phyloP scores from a whole-genome alignment of 495 filamentous ascomycete genomes.

The Talaromyces wortmannii region DNA sequence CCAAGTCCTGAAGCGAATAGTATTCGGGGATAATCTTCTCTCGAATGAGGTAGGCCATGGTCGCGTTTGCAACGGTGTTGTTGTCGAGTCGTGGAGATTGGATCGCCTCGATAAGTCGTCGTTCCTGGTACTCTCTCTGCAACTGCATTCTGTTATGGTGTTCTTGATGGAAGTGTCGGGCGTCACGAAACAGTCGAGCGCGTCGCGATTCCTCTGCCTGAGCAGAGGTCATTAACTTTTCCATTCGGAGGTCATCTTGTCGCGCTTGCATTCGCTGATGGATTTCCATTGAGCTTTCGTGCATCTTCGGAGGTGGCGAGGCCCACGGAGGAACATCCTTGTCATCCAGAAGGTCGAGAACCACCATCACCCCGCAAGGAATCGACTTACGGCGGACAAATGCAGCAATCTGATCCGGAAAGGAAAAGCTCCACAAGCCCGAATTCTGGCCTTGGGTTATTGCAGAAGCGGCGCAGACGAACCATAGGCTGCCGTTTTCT shows the following conservation, averaged over 20 bases:
- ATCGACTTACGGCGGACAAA: slow-evolving; percentile 47
- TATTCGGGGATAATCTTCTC: slow-evolving; percentile 15
- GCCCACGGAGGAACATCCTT: slow-evolving; percentile 51
- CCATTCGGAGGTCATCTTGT: slow-evolving; percentile 34
- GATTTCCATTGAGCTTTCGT: slow-evolving; percentile 20
- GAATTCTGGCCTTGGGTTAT: slow-evolving; percentile 41
- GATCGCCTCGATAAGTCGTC: slow-evolving; percentile 44
- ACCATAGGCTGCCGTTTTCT: slow-evolving; percentile 43
- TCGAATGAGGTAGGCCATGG: slow-evolving; percentile 36
- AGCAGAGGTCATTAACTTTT: slow-evolving; percentile 36
- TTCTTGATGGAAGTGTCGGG: slow-evolving; percentile 1
- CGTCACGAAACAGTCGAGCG: slow-evolving; percentile 4
- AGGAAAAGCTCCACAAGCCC: slow-evolving; percentile 55
- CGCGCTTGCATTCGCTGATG: slow-evolving; percentile 26
- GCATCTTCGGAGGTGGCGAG: slow-evolving; percentile 13
- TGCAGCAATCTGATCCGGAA: slow-evolving; percentile 43
- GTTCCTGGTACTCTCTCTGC: slow-evolving; percentile 30
- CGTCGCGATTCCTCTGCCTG: slow-evolving; percentile 33
- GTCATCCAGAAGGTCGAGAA: slow-evolving; percentile 44
- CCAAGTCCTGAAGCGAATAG: slow-evolving; percentile 26
- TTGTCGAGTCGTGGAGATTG: slow-evolving; percentile 49
- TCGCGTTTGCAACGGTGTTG: slow-evolving; percentile 40
- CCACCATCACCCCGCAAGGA: slow-evolving; percentile 56
- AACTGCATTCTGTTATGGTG: slow-evolving; percentile 25
- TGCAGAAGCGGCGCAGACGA: slow-evolving; percentile 47